A percentile compares a stretch with the other conserved stretches of the same genome.
phyloP scores from a whole-genome alignment of 2,329 filamentous ascomycete species.

The Scytalidium sp. region DNA sequence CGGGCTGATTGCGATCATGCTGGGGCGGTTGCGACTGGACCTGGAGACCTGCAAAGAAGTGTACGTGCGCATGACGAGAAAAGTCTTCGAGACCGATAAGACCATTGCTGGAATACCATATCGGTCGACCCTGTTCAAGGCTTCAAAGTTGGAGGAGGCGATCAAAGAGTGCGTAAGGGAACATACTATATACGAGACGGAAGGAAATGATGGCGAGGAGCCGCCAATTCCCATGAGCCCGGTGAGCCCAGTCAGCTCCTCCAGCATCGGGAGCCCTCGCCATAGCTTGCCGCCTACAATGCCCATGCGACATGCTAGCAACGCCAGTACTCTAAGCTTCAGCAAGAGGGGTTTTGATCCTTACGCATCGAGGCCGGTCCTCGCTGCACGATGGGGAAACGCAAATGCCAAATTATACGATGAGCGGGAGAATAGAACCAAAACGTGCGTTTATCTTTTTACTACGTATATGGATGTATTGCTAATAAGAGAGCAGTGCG shows the following conservation, averaged over 20 bases:
- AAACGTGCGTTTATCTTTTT: conserved; percentile 63
- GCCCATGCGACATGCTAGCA: conserved; percentile 66
- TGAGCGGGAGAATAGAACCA: conserved; percentile 77
- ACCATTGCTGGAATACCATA: conserved; percentile 95
- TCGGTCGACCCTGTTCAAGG: conserved; percentile 92
- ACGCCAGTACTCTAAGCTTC: conserved; percentile 80
- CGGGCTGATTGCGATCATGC: conserved; percentile 94
- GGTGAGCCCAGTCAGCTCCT: conserved; percentile 39
- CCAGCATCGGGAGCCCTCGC: conserved; percentile 34
- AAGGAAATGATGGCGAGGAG: conserved; percentile 69
- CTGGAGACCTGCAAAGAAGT: conserved; percentile 97
- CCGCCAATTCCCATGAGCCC: conserved; percentile 25
- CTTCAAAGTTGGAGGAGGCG: conserved; percentile 89
- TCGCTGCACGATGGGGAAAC: conserved; percentile 65
- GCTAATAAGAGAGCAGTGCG: conserved; percentile 55
- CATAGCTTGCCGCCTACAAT: conserved; percentile 39
- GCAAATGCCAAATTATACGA: conserved; percentile 88
- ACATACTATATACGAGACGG: conserved; percentile 73
- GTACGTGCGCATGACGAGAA: conserved; percentile 89
- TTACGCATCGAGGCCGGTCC: conserved; percentile 52
- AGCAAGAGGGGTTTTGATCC: conserved; percentile 62
- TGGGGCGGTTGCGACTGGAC: conserved; percentile 85
- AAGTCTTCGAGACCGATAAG: conserved; percentile 98
- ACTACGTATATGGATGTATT: background rate
- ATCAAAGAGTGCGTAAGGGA: conserved; percentile 86